Conservation (phyloP, 2,329 filamentous ascomycete genomes). For the Pyrenophora tritici-repentis region DNA sequence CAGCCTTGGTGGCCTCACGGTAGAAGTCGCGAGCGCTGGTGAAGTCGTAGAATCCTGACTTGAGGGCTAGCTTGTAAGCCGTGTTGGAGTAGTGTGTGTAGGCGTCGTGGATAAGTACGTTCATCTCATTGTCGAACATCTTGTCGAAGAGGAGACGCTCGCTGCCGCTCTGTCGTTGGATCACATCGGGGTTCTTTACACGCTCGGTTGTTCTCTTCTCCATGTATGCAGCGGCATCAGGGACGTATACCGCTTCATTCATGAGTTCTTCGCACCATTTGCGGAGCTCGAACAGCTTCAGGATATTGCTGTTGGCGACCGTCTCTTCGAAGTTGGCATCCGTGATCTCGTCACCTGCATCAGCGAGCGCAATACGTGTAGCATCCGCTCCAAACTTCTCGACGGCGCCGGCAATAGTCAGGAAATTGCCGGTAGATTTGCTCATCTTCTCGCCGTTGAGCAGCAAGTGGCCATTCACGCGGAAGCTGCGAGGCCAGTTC, state of each 20-base stretch:
- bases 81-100: slow-evolving; percentile 71
- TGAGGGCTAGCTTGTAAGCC: slow-evolving; percentile 49
- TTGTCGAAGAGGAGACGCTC: slow-evolving; percentile 79
- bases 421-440: slow-evolving; percentile 96
- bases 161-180: slow-evolving; percentile 70
- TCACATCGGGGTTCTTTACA: slow-evolving; percentile 58
- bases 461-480: slow-evolving; percentile 90
- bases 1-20: slow-evolving; percentile 77
- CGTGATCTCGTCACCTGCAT: slow-evolving; percentile 90
- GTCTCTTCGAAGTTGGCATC: slow-evolving; percentile 98
- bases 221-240: slow-evolving; percentile 50
- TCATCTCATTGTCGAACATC: slow-evolving; percentile 93
- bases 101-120: slow-evolving; percentile 77
- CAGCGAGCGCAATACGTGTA: slow-evolving; percentile 85
- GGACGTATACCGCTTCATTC: slow-evolving; percentile 60
- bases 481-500: slow-evolving; percentile 86
- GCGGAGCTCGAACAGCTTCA: slow-evolving; percentile 79
- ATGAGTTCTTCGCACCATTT: slow-evolving; percentile 92
- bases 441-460: slow-evolving; percentile 99
- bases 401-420: slow-evolving; percentile 84
- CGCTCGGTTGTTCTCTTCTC: slow-evolving; percentile 50
- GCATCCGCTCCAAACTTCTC: slow-evolving; percentile 95
- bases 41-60: slow-evolving; percentile 82
- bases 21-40: slow-evolving; percentile 87
- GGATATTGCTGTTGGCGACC: slow-evolving; percentile 88